A percentile compares a stretch with the other conserved stretches of the same genome.
Conservation (phyloP, 139 green algal genomes). For the Chlamydomonas sp. region DNA sequence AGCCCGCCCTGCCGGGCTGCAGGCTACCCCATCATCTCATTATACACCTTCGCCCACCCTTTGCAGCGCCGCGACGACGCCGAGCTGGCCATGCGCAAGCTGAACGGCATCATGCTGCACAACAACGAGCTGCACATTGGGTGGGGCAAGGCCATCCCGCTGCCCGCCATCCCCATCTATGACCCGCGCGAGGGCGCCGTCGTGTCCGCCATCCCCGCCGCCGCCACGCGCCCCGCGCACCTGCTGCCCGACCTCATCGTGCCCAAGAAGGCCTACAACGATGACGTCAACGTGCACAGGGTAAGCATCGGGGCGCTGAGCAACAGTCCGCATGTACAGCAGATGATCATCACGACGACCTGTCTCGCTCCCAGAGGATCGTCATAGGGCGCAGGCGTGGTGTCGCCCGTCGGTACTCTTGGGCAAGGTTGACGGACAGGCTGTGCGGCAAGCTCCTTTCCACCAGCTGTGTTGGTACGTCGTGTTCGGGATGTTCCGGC, state of each 20-base stretch:
- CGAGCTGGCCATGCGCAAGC: constrained; percentile 74
- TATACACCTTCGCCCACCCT: not conserved
- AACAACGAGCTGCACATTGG: constrained; percentile 86
- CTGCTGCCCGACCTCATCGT: constrained; percentile 38
- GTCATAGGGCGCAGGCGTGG: too few species aligned
- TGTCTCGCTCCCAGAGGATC: too few species aligned
- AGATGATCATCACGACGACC: too few species aligned
- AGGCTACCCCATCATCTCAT: not conserved
- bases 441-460: too few species aligned
- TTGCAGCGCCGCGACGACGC: constrained; percentile 78
- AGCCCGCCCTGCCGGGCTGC: not conserved
- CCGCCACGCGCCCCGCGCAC: constrained; percentile 37
- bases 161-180: constrained; percentile 86
- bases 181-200: constrained; percentile 40
- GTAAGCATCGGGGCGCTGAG: not conserved
- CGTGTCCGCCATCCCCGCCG: constrained; percentile 32
- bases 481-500: too few species aligned
- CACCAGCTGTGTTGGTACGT: too few species aligned
- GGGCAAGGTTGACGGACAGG: too few species aligned
- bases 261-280: constrained; percentile 38
- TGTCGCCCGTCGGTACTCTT: too few species aligned
- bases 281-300: constrained; percentile 34
- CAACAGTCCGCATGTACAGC: too few species aligned
- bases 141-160: constrained; percentile 92
- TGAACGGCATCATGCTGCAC: constrained; percentile 86